Base-by-base conservation (phyloP, 2,329 filamentous ascomycete species). In the Parastagonospora avenae region DNA sequence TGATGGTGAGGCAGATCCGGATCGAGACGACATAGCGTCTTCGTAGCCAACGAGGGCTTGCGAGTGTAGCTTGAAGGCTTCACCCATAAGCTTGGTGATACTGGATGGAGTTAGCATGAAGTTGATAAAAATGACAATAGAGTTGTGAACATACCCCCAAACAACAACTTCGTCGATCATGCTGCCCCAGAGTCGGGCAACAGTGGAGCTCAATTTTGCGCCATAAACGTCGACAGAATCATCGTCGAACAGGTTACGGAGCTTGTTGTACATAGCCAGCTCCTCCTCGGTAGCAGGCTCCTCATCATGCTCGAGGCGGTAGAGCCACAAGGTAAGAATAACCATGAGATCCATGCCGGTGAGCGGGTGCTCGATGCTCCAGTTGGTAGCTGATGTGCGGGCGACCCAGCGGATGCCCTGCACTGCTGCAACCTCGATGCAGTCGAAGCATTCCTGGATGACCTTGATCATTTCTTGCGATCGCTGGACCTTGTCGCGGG, bases 121-220 rank as follows among this genome's bases (percentile, higher is more conserved):
- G 11, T 10, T 9, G 9, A 16, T 15, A 7, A 42, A 28, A 30
- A 48, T 48, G 45, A 38, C 16, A 14, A 39, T 9, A 28, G 9
- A 48, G 10, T n/a, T 16, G 10, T 15, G 19, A 12, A 89, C 92
- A 85, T 88, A 96, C 92, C 94, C 94, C 94, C 94, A 97, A 54
- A 99, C 94, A 63, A 97, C 93, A 57, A 97, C 94, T 77, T 97
- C 94, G 72, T 97, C 94, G 60, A 97, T 87, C 89, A 97, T 97
- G 59, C 91, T 93, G 66, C 93, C 94, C 94, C 94, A 99, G 39
- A 97, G 85, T 66, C 91, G 87, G 57, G 93, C 92, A 37, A 99
- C 93, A 45, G 91, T 91, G n/a, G 92, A 94, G 79, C 93, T 97
- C 63, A 99, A 80, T 73, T 95, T 92, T 45, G 86, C 82, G 59